These are phyloP conservation scores for Nothophoma quercina DNA, from an alignment of 2,329 filamentous ascomycete species.

Conservation along the genomic window DNA sequence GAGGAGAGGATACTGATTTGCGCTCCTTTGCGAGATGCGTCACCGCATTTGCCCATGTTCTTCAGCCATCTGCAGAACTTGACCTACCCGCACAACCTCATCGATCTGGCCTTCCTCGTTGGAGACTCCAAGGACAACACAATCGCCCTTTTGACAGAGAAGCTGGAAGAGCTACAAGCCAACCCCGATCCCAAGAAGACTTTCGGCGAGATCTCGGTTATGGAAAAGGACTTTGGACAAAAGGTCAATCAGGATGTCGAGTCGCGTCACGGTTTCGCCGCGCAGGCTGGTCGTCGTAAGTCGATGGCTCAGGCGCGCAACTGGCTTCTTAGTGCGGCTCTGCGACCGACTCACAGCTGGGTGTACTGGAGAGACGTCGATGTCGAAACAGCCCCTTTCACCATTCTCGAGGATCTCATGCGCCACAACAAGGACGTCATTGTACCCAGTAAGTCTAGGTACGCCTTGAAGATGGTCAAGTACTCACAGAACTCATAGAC, in stretches of 20 bases:
- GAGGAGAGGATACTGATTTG: conserved; percentile 95
- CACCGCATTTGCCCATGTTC: conserved; percentile 94
- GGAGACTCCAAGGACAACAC: conserved; percentile 97
- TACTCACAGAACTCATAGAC: conserved; percentile 53
- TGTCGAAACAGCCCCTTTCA: conserved; percentile 95
- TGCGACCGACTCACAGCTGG: conserved; percentile 96
- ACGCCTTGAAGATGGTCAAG: conserved; percentile 13
- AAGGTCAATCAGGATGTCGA: conserved; percentile 98
- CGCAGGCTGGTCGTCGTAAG: conserved; percentile 91
- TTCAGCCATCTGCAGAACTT: conserved; percentile 97
- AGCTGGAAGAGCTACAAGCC: conserved; percentile 80
- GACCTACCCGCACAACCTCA: conserved; percentile 95
- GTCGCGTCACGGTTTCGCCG: conserved; percentile 95
- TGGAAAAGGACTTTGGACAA: conserved; percentile 98
- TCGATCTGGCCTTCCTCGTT: conserved; percentile 95
- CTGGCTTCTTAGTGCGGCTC: conserved; percentile 91
- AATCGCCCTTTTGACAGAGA: conserved; percentile 74
- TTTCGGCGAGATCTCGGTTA: conserved; percentile 95
- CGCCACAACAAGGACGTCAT: conserved; percentile 98
- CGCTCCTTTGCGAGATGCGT: conserved; percentile 90
- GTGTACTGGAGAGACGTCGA: conserved; percentile 99
- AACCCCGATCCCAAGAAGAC: conserved; percentile 80
- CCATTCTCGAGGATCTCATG: conserved; percentile 97
- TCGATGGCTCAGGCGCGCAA: conserved; percentile 98
- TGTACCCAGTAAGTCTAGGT: conserved; percentile 81